These are phyloP conservation scores for Colletotrichum paranaense DNA, from an alignment of 2,329 filamentous ascomycete genomes.

Conservation along the genomic window DNA sequence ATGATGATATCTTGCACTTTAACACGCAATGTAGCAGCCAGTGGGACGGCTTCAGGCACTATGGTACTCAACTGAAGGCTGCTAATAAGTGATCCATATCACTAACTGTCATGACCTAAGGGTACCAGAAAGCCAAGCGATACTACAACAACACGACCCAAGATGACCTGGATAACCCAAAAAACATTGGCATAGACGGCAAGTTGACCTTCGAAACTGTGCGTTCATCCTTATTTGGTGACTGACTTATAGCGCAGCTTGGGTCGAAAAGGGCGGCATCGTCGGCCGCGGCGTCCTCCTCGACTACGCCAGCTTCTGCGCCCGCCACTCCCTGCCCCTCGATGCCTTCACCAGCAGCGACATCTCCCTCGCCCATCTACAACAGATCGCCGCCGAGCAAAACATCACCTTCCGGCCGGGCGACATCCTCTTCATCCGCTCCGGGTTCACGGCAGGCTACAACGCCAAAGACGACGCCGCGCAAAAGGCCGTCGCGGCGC, in stretches of 20 bases:
- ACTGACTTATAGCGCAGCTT: slow-evolving; percentile 3
- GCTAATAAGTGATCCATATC: slow-evolving; percentile 3
- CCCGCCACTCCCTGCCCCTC: slow-evolving; percentile 60
- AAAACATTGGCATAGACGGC: slow-evolving; percentile 54
- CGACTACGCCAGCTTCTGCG: slow-evolving; percentile 64
- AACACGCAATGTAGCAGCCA: slow-evolving; percentile 53
- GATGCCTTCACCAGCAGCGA: slow-evolving; percentile 63
- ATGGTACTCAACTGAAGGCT: slow-evolving; percentile 21
- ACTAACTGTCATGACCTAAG: slow-evolving; percentile 23
- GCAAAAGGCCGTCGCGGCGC: slow-evolving; percentile 42
- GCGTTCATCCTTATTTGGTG: no score
- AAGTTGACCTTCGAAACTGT: not conserved
- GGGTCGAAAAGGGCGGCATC: slow-evolving; percentile 50
- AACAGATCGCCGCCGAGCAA: slow-evolving; percentile 47
- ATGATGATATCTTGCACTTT: slow-evolving; percentile 47
- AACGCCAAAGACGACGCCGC: slow-evolving; percentile 38
- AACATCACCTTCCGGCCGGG: slow-evolving; percentile 58
- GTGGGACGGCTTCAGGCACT: slow-evolving; percentile 53
- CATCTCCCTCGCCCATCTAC: slow-evolving; percentile 50
- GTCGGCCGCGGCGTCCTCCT: slow-evolving; percentile 62
- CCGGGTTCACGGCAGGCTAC: slow-evolving; percentile 47
- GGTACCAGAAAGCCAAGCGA: slow-evolving; percentile 48
- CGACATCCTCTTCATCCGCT: slow-evolving; percentile 62
- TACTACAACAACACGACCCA: slow-evolving; percentile 50
- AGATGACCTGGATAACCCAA: slow-evolving; percentile 53